Evolutionary conservation across 345 rosid species (phyloP), one percentile per base, ranked within the genome.

Genomic region (Murraya koenigii): DNA sequence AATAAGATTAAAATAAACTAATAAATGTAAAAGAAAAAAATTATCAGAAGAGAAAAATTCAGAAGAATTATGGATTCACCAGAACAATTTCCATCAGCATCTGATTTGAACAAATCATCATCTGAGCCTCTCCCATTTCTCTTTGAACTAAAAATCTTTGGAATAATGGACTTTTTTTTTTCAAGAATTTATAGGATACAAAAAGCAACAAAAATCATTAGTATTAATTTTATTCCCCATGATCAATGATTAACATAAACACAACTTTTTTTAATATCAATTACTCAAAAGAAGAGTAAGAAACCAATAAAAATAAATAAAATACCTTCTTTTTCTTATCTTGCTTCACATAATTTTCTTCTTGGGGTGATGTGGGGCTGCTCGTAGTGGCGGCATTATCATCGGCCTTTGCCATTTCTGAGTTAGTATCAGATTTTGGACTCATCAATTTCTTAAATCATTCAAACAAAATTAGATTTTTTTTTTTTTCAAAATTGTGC

Each of bases 271-370:
- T 14, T 17, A 7, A 15, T 19, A 30, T 3, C 14, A 41, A 2
- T 15, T 25, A 2, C 20, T 19, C 38, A 6, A 26, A 28, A 62
- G 59, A 73, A 65, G 32, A 65, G 32, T 26, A 13, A 39, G 33
- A 15, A 25, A 19, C 10, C 35, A 14, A 74, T 13, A 4, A 35
- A 13, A 44, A 44, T 44, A 75, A 23, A 62, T 15, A 58, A 58
- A 68, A 47, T 82, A 93, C 99, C 91, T 85, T 95, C 85, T 90
- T 95, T 85, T 86, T 93, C 90, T 83, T 94, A 73, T 93, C 90
- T 71, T 76, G 79, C 87, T 84, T 90, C 84, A 76, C 75, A 25
- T 91, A 85, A 74, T 81, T 84, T 19, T 89, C 87, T 74, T 82
- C 80, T 4, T 44, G 49, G 17, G 80, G 77, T 39, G 79, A 35